Evolutionary conservation across 2,329 filamentous ascomycete species (phyloP).

Genomic region (Ophiocordyceps camponoti-leonardi): DNA sequence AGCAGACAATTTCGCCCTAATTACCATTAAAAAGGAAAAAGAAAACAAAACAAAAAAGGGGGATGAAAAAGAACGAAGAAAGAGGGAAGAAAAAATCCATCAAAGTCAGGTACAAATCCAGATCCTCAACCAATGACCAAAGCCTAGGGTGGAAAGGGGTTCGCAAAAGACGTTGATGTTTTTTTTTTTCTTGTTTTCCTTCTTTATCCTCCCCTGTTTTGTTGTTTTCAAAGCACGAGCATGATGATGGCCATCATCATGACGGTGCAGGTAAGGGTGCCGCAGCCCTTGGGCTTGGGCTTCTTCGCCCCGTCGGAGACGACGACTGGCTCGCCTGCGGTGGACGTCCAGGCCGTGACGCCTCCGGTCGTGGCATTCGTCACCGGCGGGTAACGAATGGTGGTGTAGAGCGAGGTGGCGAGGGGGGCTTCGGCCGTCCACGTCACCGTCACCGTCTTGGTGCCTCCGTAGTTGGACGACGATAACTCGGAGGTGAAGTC

Average conservation of each 20-base stretch:
- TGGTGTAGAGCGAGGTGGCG: conserved; percentile 13
- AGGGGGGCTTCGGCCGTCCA: conserved; percentile 14
- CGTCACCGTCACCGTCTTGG: conserved; percentile 13
- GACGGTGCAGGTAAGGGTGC: conserved; percentile 16
- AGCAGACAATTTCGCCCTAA: background rate
- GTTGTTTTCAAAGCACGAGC: conserved; percentile 13
- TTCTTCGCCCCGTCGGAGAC: conserved; percentile 16
- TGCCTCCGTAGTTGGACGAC: background rate
- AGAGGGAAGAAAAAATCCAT: background rate
- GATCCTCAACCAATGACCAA: background rate
- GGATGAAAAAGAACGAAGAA: too few relatives aligned
- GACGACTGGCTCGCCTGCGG: conserved; percentile 9
- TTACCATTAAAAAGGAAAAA: background rate
- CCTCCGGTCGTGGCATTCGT: conserved; percentile 12
- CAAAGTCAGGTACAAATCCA: background rate
- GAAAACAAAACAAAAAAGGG: background rate
- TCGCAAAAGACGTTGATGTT: background rate
- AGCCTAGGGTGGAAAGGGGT: too few relatives aligned
- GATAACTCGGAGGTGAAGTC: conserved; percentile 7
- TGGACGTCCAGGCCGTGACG: conserved; percentile 10
- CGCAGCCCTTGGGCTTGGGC: conserved; percentile 12
- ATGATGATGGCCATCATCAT: conserved; percentile 18
- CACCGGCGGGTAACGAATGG: conserved; percentile 11
- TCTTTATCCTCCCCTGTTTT: background rate
- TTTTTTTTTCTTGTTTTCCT: background rate